These are phyloP conservation scores for Trichocladium uniseriatum DNA, from an alignment of 495 filamentous ascomycete species.

Conservation along the genomic window DNA sequence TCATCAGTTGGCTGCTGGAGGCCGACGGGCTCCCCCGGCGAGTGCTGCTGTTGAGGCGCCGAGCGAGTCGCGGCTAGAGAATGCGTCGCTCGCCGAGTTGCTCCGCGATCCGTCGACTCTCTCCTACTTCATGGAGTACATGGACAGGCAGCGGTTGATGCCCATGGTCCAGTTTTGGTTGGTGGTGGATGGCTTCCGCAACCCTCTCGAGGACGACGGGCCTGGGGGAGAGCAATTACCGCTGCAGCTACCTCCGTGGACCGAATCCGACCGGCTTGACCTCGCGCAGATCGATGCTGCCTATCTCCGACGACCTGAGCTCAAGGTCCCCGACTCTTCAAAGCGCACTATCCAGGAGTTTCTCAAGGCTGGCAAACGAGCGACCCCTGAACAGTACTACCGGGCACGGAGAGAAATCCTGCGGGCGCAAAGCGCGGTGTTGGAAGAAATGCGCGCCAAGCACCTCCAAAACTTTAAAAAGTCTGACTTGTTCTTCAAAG, in stretches of 20 bases:
- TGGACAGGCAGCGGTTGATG: constrained; percentile 87
- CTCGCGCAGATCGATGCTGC: constrained; percentile 82
- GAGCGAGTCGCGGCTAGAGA: constrained; percentile 51
- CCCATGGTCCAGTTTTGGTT: constrained; percentile 96
- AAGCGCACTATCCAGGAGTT: constrained; percentile 65
- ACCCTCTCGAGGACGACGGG: constrained; percentile 82
- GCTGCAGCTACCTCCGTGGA: constrained; percentile 60
- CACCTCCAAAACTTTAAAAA: constrained; percentile 81
- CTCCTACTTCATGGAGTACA: constrained; percentile 99
- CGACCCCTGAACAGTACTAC: constrained; percentile 72
- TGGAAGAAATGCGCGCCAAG: constrained; percentile 70
- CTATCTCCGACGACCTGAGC: constrained; percentile 73
- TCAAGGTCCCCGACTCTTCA: constrained; percentile 63
- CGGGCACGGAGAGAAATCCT: constrained; percentile 74
- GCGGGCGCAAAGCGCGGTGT: constrained; percentile 67
- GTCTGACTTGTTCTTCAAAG: constrained; percentile 92
- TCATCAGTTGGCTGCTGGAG: constrained; percentile 63
- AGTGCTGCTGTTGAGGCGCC: constrained; percentile 16
- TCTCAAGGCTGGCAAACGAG: constrained; percentile 62
- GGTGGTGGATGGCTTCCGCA: constrained; percentile 94
- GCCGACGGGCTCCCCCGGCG: constrained; percentile 31
- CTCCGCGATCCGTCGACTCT: constrained; percentile 81
- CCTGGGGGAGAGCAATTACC: constrained; percentile 57
- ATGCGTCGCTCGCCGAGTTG: constrained; percentile 67
- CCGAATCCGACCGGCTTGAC: constrained; percentile 74